Percentiles rank a stretch among this genome's conserved stretches.
phyloP scores from a whole-genome alignment of 2,329 filamentous ascomycete species.

The Colletotrichum sp. region DNA sequence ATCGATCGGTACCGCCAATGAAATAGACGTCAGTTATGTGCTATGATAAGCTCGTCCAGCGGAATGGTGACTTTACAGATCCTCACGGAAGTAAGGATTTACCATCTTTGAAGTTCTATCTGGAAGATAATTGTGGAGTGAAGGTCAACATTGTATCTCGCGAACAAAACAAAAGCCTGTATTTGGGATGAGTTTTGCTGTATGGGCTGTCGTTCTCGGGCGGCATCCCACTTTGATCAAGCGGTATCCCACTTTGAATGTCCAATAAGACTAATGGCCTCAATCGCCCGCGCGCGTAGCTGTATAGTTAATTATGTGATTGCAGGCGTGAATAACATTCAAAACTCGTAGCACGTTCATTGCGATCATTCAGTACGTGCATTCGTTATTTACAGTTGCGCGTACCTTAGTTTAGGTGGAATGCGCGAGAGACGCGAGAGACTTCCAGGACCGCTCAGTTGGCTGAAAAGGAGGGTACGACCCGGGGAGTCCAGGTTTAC shows the following conservation, averaged over 20 bases:
- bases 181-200: neutral
- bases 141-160: neutral
- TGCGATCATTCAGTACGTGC: too few relatives aligned
- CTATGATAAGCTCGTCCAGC: rapidly evolving
- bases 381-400: too few relatives aligned
- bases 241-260: neutral
- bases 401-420: too few relatives aligned
- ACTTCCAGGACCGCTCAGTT: too few relatives aligned
- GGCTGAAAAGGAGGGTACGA: too few relatives aligned
- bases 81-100: rapidly evolving
- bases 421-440: too few relatives aligned
- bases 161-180: neutral
- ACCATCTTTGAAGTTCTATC: neutral
- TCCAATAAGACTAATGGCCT: neutral
- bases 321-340: neutral
- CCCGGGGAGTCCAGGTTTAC: rapidly evolving
- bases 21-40: neutral
- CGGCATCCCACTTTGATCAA: neutral
- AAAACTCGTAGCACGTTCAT: too few relatives aligned
- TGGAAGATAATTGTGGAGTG: rapidly evolving
- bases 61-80: rapidly evolving
- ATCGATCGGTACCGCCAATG: neutral
- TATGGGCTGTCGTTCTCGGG: neutral
- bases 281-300: too few relatives aligned
- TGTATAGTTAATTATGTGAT: too few relatives aligned